Conservation (phyloP, 148 eudicot species). For the Camellia japonica region DNA sequence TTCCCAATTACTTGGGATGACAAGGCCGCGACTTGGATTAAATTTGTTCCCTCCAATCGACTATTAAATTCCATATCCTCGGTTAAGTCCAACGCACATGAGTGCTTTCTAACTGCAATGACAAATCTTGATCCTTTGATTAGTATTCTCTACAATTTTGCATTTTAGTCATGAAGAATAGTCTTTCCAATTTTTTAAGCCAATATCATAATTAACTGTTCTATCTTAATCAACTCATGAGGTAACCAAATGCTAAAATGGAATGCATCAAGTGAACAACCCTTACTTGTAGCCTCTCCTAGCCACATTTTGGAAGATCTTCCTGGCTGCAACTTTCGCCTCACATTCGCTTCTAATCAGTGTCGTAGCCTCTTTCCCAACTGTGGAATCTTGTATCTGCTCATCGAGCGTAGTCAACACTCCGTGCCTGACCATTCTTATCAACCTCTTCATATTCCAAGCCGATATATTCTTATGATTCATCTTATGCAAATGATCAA, state of each 20-base stretch:
- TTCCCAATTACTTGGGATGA: neutral
- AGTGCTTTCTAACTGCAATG: neutral
- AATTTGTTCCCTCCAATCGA: too few species aligned
- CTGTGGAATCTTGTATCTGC: constrained; percentile 37
- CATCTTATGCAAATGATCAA: constrained; percentile 66
- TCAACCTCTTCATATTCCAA: constrained; percentile 91
- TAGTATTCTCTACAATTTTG: neutral
- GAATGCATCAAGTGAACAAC: neutral
- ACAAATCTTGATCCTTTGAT: neutral
- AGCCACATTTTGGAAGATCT: constrained; percentile 84
- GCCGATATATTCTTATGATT: constrained; percentile 81
- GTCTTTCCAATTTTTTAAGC: neutral
- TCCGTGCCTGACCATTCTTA: constrained; percentile 63
- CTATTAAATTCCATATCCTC: neutral
- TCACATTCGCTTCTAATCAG: constrained; percentile 75
- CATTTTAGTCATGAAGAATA: neutral
- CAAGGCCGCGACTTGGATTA: too few species aligned
- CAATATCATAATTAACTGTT: neutral
- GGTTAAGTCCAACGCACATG: neutral
- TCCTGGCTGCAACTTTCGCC: constrained; percentile 92
- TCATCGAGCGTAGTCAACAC: constrained; percentile 69
- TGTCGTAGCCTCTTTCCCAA: constrained; percentile 50
- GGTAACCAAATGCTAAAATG: neutral
- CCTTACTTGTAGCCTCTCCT: constrained; percentile 55
- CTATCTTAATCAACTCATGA: neutral